Evolutionary conservation across 768 basidiomycete species (phyloP), one percentile per base, ranked within the genome.

Genomic region (Xerocomellus amylosporus): DNA sequence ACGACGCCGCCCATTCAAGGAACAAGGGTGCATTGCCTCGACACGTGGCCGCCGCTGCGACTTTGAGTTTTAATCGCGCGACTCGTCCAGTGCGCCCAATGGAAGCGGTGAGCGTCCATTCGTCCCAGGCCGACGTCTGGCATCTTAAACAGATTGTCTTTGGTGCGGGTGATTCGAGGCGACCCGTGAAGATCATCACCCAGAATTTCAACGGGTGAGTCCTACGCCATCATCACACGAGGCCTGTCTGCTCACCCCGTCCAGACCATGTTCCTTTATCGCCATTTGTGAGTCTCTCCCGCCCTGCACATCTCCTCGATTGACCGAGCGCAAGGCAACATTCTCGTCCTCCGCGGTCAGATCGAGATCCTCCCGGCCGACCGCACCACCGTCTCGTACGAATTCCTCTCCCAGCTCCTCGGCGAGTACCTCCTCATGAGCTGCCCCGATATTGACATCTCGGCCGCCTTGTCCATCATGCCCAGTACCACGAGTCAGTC

Each of bases 211-310:
- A 91, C 62, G 89, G 90, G 90, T 89, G 53, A 55, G 85, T 76
- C 39, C n/a, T 38, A 6, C 14, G 14, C 30, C 8, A 7, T n/a
- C 37, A 17, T 9, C 37, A 19, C 15, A 38, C 37, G 37, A 8
- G 9, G 17, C 4, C 15, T 4, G n/a, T 8, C 15, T 7, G n/a
- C 37, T 38, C 37, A 19, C 4, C n/a, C n/a, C 37, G 17, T 38
- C 8, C 65, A 94, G 93, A 9, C 92, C 93, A 9, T 95, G 93
- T 65, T 93, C 90, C 0, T 89, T 95, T 59, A 91, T 95, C 62
- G 93, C 92, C 26, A 88, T 93, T 54, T 93, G 90, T 90, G 64
- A 61, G 44, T 65, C 34, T 12, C 0, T 36, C 31, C 4, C 26
- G 10, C 28, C 12, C 10, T 30, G 10, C 12, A 5, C 26, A 10